A percentile compares a stretch with the other conserved stretches of the same genome.
Conservation (phyloP, 768 basidiomycete genomes). For the Leccinum obscurum region DNA sequence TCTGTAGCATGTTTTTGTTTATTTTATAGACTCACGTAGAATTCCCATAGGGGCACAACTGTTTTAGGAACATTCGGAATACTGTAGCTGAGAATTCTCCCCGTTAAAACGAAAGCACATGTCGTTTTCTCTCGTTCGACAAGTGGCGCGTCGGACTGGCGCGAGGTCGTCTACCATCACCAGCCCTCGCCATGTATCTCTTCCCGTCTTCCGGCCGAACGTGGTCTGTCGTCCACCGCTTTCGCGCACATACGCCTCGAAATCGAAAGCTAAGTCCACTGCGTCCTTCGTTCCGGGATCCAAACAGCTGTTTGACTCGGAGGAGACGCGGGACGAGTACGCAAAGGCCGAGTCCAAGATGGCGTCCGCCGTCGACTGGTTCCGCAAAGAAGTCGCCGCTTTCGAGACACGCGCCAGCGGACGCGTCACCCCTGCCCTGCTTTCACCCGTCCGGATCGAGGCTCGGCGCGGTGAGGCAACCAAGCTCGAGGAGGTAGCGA, state of each 20-base stretch:
- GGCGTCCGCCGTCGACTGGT: slow-evolving; percentile 66
- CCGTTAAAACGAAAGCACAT: background rate
- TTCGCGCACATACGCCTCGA: slow-evolving; percentile 31
- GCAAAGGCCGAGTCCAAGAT: slow-evolving; percentile 63
- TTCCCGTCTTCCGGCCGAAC: background rate
- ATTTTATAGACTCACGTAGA: background rate
- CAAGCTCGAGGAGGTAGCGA: slow-evolving; percentile 70
- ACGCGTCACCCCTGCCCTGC: slow-evolving; percentile 70
- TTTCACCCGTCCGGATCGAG: slow-evolving; percentile 66
- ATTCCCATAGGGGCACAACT: background rate
- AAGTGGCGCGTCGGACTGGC: slow-evolving; percentile 2
- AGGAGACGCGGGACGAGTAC: slow-evolving; percentile 58
- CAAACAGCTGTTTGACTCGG: slow-evolving; percentile 55
- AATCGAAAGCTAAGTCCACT: slow-evolving; percentile 46
- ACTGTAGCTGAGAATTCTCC: background rate
- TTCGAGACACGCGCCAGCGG: slow-evolving; percentile 73
- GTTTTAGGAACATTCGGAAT: background rate
- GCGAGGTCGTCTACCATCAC: background rate
- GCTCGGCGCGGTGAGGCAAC: slow-evolving; percentile 40
- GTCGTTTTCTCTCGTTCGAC: slow-evolving; percentile 12
- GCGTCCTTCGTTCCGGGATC: slow-evolving; percentile 67
- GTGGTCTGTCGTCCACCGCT: background rate
- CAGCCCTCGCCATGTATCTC: background rate
- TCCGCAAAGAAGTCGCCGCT: slow-evolving; percentile 72
- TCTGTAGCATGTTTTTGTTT: slow-evolving; percentile 1